Evolutionary conservation across 495 filamentous ascomycete genomes (phyloP), one percentile per base, ranked within the genome.

Genomic region (Bacidia rubella): DNA sequence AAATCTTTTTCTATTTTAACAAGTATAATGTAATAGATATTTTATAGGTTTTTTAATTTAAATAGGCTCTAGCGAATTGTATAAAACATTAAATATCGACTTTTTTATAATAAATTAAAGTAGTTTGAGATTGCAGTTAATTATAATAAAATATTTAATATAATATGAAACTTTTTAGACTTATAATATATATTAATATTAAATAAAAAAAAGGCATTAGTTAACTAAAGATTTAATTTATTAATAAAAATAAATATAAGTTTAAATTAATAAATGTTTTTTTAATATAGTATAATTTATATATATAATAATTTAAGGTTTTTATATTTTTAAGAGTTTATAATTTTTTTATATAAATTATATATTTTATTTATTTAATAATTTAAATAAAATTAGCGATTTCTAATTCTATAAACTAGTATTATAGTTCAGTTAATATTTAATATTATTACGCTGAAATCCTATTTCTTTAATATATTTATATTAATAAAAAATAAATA

Each of bases 131-230:
- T 11, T 45, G 10, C n/a, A 39, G 9, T 39, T 10, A 45, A 45
- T 45, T 11, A 15, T 45, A 39, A 39, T 39, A 39, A 10, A 10
- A 39, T 39, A 15, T 35, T 35, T 7, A 15, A 15, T 7, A 35
- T 15, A 35, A 35, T 35, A 35, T 35, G 15, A 7, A 35, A 15
- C 29, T 35, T 35, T 15, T 15, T 35, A 35, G 29, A 15, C 29
- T 35, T 35, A 35, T 53, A 53, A 23, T 49, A 23, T 7, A n/a
- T 22, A 24, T 24, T 29, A 25, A 49, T 24, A 49, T 22, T 26
- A 49, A 25, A 27, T 48, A 20, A 21, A 25, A 53, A 25, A 49
- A 53, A 53, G 10, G 15, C 11, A 27, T 53, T 11, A 3, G 20
- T 53, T 53, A 26, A 22, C 7, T n/a, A 11, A 23, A 11, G 17